phyloP scores from a whole-genome alignment of 257 asterid genomes.

The Solanum verrucosum region DNA sequence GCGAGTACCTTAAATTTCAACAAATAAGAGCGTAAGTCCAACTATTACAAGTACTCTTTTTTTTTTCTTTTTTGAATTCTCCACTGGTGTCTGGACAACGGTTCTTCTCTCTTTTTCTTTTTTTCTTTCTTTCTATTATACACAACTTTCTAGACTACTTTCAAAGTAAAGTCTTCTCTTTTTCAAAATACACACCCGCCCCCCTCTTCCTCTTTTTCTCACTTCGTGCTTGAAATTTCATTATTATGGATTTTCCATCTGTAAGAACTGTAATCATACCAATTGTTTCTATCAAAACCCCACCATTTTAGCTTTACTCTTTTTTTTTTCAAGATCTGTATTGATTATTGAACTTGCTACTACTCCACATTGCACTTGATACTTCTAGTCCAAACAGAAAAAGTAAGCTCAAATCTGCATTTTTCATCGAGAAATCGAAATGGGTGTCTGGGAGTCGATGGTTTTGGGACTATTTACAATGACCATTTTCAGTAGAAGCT shows the following conservation, averaged over 20 bases:
- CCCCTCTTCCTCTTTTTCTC: neutral
- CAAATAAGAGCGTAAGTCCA: neutral
- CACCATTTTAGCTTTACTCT: constrained; percentile 27
- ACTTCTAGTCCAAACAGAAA: neutral
- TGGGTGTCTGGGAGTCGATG: constrained; percentile 30
- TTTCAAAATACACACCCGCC: neutral
- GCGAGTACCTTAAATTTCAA: neutral
- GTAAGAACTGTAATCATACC: constrained; percentile 36
- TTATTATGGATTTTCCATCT: constrained; percentile 34
- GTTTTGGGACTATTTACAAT: constrained; percentile 29
- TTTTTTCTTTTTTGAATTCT: constrained; percentile 15
- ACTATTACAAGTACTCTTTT: neutral
- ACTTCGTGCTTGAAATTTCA: constrained; percentile 12
- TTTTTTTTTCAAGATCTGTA: constrained; percentile 6
- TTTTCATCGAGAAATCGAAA: constrained; percentile 35
- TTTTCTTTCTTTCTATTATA: neutral
- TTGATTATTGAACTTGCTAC: constrained; percentile 6
- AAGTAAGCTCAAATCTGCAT: neutral
- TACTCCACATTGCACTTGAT: neutral
- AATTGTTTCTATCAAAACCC: constrained; percentile 22
- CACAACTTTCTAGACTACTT: constrained; percentile 35
- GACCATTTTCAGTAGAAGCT: constrained; percentile 40
- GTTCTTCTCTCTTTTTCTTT: constrained; percentile 10
- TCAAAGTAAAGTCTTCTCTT: constrained; percentile 23
- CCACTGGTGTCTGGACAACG: constrained; percentile 21